Percentiles rank a stretch among this genome's conserved stretches.
Conservation (phyloP, 345 rosid genomes). For the Eucalyptus pumila region DNA sequence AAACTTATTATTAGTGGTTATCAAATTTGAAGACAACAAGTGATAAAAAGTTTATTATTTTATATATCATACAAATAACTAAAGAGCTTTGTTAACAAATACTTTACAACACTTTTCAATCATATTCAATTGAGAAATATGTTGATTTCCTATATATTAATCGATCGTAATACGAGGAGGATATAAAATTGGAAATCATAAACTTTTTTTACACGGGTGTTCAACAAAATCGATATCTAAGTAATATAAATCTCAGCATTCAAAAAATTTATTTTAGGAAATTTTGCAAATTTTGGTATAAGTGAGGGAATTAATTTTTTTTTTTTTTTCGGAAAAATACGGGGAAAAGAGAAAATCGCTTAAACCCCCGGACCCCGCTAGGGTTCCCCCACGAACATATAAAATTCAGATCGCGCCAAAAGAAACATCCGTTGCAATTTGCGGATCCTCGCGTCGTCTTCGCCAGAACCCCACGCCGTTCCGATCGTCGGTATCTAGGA, state of each 20-base stretch:
- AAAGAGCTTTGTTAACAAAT: fast-evolving
- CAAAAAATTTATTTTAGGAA: background rate
- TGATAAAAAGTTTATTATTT: no score
- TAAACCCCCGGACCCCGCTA: background rate
- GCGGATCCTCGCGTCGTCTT: background rate
- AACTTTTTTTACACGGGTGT: background rate
- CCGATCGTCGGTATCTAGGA: background rate
- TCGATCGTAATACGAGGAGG: background rate
- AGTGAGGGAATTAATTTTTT: background rate
- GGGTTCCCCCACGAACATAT: background rate
- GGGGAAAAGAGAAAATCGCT: background rate
- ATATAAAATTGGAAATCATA: background rate
- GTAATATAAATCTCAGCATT: background rate
- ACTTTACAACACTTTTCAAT: fast-evolving
- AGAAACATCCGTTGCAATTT: background rate
- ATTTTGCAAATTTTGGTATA: background rate
- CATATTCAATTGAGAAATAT: background rate
- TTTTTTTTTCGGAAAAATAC: background rate
- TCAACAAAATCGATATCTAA: background rate
- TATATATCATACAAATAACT: no score
- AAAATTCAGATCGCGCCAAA: background rate
- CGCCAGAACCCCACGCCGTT: background rate
- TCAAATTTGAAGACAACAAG: no score
- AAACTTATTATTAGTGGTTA: no score
- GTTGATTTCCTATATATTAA: background rate